A percentile compares a stretch with the other conserved stretches of the same genome.
Conservation (phyloP, 345 rosid species). For the Brassica juncea region DNA sequence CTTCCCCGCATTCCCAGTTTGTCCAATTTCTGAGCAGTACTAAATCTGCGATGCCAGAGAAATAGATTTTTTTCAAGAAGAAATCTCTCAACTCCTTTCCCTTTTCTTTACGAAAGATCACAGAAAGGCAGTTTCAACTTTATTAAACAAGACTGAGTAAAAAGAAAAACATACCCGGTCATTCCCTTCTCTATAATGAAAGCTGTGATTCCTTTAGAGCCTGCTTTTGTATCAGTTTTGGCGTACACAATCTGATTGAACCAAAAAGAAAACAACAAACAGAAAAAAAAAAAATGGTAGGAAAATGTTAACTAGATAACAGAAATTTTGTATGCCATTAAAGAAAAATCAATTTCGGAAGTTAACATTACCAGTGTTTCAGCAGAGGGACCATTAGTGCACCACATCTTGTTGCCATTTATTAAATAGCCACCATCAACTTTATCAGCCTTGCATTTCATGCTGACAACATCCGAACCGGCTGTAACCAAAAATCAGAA, state of each 20-base stretch:
- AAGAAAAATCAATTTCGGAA: neutral
- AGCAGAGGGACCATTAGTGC: conserved; percentile 96
- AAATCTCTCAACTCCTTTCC: neutral
- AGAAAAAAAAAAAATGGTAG: neutral
- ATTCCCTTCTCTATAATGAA: conserved; percentile 90
- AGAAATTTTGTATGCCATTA: neutral
- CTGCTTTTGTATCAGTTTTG: conserved; percentile 69
- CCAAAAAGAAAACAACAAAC: neutral
- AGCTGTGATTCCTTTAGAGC: conserved; percentile 94
- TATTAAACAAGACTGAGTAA: neutral
- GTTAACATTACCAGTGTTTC: conserved; percentile 73
- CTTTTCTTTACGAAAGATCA: neutral
- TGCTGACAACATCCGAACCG: conserved; percentile 94
- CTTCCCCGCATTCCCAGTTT: conserved; percentile 99
- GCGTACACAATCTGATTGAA: conserved; percentile 77
- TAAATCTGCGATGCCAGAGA: conserved; percentile 60
- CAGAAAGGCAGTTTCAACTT: neutral
- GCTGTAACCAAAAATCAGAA: conserved; percentile 49
- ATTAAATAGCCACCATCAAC: conserved; percentile 80
- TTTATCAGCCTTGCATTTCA: conserved; percentile 94
- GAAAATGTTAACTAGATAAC: neutral
- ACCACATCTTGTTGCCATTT: conserved; percentile 98
- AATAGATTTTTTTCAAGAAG: neutral
- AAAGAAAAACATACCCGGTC: conserved; percentile 61
- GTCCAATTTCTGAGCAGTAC: conserved; percentile 94